Conservation (phyloP, 2,329 filamentous ascomycete genomes). For the Aspergillus melleus region DNA sequence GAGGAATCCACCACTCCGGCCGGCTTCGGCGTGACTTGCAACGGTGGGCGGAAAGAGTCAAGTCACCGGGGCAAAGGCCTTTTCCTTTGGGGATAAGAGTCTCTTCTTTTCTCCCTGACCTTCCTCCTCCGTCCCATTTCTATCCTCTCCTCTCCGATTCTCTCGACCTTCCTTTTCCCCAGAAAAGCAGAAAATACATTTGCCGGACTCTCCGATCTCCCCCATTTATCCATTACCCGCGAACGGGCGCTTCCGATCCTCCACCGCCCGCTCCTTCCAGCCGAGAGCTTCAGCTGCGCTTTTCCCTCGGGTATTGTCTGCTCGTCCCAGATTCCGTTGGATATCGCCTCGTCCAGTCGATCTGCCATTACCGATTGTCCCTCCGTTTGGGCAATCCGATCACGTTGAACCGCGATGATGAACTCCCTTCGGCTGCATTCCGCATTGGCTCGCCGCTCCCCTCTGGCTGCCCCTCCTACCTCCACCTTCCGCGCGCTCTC, state of each 20-base stretch:
- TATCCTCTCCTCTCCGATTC: slow-evolving; percentile 9
- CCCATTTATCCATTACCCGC: slow-evolving; percentile 13
- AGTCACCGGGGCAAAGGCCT: slow-evolving; percentile 24
- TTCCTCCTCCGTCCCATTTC: slow-evolving; percentile 8
- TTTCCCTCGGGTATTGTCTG: slow-evolving; percentile 33
- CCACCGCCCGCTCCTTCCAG: slow-evolving; percentile 36
- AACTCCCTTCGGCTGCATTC: slow-evolving; percentile 41
- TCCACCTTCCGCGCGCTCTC: slow-evolving; percentile 23
- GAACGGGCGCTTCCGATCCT: slow-evolving; percentile 15
- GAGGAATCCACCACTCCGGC: background rate
- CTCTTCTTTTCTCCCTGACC: slow-evolving; percentile 1
- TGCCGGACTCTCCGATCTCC: slow-evolving; percentile 22
- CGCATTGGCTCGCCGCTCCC: slow-evolving; percentile 39
- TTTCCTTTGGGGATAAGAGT: slow-evolving; percentile 25
- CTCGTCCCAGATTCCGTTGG: slow-evolving; percentile 6
- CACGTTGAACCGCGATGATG: slow-evolving; percentile 21
- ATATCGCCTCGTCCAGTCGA: slow-evolving; percentile 2
- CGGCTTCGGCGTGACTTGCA: slow-evolving; percentile 29
- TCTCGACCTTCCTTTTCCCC: background rate
- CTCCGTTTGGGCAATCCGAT: slow-evolving; percentile 3
- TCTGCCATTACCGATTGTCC: slow-evolving; percentile 6
- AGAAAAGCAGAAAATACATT: background rate
- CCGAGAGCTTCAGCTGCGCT: slow-evolving; percentile 24
- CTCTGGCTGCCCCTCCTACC: slow-evolving; percentile 29
- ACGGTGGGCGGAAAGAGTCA: slow-evolving; percentile 21